Evolutionary conservation across 2,329 filamentous ascomycete species (phyloP).

Genomic region (Didymella lethalis): DNA sequence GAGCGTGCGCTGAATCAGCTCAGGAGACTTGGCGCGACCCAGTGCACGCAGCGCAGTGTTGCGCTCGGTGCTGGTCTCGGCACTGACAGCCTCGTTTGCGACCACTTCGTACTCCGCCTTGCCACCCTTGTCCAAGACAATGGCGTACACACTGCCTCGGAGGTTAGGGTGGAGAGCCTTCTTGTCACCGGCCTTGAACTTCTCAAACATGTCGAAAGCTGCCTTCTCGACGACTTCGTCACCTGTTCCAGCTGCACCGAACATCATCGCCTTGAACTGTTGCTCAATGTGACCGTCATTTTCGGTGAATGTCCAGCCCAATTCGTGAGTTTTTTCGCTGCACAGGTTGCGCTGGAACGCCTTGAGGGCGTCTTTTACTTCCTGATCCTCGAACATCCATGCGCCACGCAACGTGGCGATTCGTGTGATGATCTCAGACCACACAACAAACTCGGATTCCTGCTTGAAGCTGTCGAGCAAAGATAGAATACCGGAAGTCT

Average conservation of each 20-base stretch:
- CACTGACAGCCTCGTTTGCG: slow-evolving; percentile 76
- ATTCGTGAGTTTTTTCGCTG: slow-evolving; percentile 79
- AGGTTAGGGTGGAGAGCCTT: slow-evolving; percentile 91
- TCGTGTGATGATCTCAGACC: slow-evolving; percentile 87
- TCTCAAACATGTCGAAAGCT: slow-evolving; percentile 88
- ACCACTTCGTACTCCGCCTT: slow-evolving; percentile 85
- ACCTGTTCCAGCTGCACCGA: slow-evolving; percentile 80
- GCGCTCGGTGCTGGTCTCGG: slow-evolving; percentile 83
- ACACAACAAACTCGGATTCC: slow-evolving; percentile 90
- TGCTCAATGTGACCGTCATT: slow-evolving; percentile 88
- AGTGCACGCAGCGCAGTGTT: slow-evolving; percentile 88
- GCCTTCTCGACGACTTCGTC: slow-evolving; percentile 80
- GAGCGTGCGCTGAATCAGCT: slow-evolving; percentile 83
- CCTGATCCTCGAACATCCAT: slow-evolving; percentile 86
- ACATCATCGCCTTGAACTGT: slow-evolving; percentile 93
- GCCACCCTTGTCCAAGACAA: slow-evolving; percentile 83
- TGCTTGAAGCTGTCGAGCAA: slow-evolving; percentile 82
- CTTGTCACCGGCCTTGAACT: slow-evolving; percentile 80
- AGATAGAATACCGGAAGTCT: slow-evolving; percentile 86
- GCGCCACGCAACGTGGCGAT: slow-evolving; percentile 80
- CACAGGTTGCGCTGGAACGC: slow-evolving; percentile 82
- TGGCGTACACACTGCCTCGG: slow-evolving; percentile 83
- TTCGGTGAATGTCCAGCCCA: slow-evolving; percentile 88
- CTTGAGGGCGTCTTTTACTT: slow-evolving; percentile 77
- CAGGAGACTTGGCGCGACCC: slow-evolving; percentile 78